phyloP scores from a whole-genome alignment of 768 basidiomycete species.

The Trametes gibbosa region DNA sequence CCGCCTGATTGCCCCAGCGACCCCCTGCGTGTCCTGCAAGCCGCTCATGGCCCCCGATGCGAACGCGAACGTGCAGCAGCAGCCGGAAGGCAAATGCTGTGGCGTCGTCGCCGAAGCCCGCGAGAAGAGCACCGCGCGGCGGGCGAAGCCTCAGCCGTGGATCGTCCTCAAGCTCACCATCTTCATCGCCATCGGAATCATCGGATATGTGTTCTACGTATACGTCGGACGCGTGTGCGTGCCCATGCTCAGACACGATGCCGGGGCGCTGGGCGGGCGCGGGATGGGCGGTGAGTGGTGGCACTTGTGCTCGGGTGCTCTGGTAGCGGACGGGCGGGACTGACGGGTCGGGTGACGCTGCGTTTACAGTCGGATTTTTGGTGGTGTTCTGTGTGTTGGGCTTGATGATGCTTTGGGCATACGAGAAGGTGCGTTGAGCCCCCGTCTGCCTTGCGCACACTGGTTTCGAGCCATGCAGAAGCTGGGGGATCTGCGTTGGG shows the following conservation, averaged over 20 bases:
- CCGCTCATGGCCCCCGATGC: conserved; percentile 11
- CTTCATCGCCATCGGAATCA: conserved; percentile 53
- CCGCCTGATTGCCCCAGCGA: too few species aligned
- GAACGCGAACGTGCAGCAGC: neutral
- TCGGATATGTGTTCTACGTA: conserved; percentile 72
- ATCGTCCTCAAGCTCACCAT: conserved; percentile 68
- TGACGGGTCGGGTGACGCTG: neutral
- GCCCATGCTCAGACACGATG: conserved; percentile 57
- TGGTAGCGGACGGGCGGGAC: neutral
- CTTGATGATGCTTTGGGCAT: conserved; percentile 78
- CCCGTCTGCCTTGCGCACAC: too few species aligned
- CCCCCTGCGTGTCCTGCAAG: too few species aligned
- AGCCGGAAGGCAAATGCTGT: conserved; percentile 35
- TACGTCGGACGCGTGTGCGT: conserved; percentile 71
- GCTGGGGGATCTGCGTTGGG: too few species aligned
- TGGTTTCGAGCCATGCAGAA: too few species aligned
- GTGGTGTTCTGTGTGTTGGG: conserved; percentile 60
- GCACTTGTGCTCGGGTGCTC: neutral
- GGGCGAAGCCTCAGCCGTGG: conserved; percentile 65
- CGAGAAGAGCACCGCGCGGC: conserved; percentile 40
- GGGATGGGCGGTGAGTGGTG: conserved; percentile 63
- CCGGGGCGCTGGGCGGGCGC: conserved; percentile 44
- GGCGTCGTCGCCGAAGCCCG: conserved; percentile 54
- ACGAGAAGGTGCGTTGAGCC: conserved; percentile 54
- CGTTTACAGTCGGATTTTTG: conserved; percentile 57